Conservation (phyloP, 345 rosid genomes). For the Aethionema arabicum region DNA sequence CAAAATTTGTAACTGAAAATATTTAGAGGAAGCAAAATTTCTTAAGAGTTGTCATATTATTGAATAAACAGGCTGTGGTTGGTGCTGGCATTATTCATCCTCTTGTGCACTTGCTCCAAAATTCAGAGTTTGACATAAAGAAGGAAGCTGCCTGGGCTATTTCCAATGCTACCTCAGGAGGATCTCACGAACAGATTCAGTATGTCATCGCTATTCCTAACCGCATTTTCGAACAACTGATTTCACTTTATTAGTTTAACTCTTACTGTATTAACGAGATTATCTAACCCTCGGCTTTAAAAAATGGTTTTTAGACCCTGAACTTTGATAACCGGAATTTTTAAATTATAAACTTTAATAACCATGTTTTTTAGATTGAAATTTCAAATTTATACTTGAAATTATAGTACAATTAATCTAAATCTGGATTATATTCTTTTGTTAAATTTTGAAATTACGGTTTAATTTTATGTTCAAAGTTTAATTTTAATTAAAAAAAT, state of each 20-base stretch:
- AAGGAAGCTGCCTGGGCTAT: conserved; percentile 93
- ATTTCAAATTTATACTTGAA: no score
- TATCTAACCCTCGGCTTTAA: neutral
- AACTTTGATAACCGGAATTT: no score
- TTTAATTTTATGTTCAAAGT: no score
- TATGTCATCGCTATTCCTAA: conserved; percentile 33
- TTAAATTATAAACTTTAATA: no score
- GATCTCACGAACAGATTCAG: conserved; percentile 84
- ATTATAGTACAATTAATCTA: no score
- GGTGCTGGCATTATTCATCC: conserved; percentile 66
- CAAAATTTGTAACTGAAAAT: conserved; percentile 10
- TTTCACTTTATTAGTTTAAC: conserved; percentile 22
- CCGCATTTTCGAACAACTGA: conserved; percentile 11
- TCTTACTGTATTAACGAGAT: conserved; percentile 11
- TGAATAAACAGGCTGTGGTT: conserved; percentile 58
- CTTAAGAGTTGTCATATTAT: conserved; percentile 8
- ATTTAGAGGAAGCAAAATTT: conserved; percentile 3
- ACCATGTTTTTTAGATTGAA: no score
- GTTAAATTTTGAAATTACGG: no score
- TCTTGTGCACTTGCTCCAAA: conserved; percentile 74
- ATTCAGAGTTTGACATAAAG: conserved; percentile 81
- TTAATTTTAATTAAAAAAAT: no score
- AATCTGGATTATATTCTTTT: no score
- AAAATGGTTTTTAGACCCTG: no score
- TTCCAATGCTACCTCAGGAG: conserved; percentile 90